A percentile compares a stretch with the other conserved stretches of the same genome.
phyloP scores from a whole-genome alignment of 768 basidiomycete species.

The Tricholoma hemisulphureum region DNA sequence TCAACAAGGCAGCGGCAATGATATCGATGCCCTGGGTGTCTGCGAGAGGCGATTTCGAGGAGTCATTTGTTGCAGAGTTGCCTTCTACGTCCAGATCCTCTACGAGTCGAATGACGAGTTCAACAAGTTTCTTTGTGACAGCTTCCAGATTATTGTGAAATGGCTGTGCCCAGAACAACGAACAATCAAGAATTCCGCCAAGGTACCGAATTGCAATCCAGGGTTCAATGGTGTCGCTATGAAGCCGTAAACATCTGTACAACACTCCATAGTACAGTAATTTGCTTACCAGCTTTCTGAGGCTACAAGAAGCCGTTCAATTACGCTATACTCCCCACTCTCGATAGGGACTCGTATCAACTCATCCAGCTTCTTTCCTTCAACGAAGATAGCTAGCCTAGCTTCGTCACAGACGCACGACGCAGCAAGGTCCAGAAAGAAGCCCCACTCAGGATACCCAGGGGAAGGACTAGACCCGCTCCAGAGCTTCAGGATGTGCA shows the following conservation, averaged over 20 bases:
- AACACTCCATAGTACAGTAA: no score
- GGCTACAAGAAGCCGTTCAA: neutral
- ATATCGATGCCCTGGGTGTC: neutral
- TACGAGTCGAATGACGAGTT: neutral
- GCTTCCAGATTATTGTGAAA: neutral
- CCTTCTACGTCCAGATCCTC: neutral
- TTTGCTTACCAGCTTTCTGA: neutral
- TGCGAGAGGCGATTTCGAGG: neutral
- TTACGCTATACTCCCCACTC: neutral
- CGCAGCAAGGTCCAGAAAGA: neutral
- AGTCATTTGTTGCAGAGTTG: neutral
- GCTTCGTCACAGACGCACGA: neutral
- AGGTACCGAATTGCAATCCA: constrained; percentile 1
- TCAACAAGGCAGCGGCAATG: neutral
- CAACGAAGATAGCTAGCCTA: neutral
- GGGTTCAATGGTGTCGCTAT: neutral
- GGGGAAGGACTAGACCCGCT: neutral
- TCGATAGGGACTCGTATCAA: neutral
- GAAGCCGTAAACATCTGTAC: no score
- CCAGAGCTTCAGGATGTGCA: neutral
- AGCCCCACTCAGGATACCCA: neutral
- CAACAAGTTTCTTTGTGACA: neutral
- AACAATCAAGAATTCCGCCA: neutral
- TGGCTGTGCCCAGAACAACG: neutral
- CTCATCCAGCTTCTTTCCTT: neutral